Base-by-base conservation (phyloP, 192 early-diverging fungal species). In the Coemansia sp. region DNA sequence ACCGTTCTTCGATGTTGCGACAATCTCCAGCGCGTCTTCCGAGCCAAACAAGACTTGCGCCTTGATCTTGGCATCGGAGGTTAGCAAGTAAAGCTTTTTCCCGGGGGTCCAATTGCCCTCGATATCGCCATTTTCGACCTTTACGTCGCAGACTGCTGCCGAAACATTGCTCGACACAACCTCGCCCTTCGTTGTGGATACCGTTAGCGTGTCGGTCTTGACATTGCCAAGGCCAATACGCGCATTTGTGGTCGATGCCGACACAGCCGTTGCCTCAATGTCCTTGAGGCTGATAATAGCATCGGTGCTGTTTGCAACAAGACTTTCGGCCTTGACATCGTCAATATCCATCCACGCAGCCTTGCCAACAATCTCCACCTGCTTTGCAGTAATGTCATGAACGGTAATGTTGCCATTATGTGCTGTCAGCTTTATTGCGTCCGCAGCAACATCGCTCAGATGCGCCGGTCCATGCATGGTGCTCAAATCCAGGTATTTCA, bases 281-380 rank as follows among this genome's bases (percentile, higher is more conserved):
- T 77, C 76, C 60, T 83, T 83, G 21, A 83, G 80, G 49, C 80
- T 83, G 43, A 83, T 71, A 41, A 83, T 77, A 1, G 80, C 80
- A 53, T 83, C 76, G 15, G 72, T 59, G 66, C 75, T 83, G 42
- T 64, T 48, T 48, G 70, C 75, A 26, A 53, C 43, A 21, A 77
- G 42, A 0, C 38, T 32, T 13, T 42, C 50, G 13, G 80, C 68
- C 16, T 64, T 64, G 26, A 83, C 52, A 32, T 83, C 76, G 61
- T 83, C 80, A 65, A 83, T 75, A 41, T 83, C 80, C 72, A 83
- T 83, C 80, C 80, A 83, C 8, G 80, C 80, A 2, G 69, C 65
- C 23, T 75, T 63, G 13, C 75, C 75, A 12, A 56, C 43, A 50
- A 83, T 67, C 11, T 72, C 67, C n/a, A 77, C 64, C 7, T 59